phyloP scores from a whole-genome alignment of 2,329 filamentous ascomycete genomes.

The Cytospora leucostoma region DNA sequence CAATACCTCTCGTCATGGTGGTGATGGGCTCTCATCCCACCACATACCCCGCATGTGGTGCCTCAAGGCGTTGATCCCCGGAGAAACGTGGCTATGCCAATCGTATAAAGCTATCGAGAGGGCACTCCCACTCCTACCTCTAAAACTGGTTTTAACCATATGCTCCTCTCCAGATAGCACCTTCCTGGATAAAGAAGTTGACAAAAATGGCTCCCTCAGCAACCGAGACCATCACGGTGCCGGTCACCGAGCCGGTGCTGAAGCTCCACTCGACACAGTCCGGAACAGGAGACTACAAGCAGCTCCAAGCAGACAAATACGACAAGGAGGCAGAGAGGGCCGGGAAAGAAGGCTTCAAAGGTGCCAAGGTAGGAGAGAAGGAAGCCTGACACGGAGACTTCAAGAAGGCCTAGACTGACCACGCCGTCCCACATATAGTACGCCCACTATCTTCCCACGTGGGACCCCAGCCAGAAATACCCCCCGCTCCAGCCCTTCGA shows the following conservation, averaged over 20 bases:
- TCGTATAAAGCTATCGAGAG: slow-evolving; percentile 16
- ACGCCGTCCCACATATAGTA: slow-evolving; percentile 43
- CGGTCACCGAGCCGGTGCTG: slow-evolving; percentile 29
- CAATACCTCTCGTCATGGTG: slow-evolving; percentile 26
- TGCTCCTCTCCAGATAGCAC: not conserved
- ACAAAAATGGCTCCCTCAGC: slow-evolving; percentile 45
- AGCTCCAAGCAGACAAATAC: slow-evolving; percentile 25
- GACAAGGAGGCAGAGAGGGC: slow-evolving; percentile 29
- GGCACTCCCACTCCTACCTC: not conserved
- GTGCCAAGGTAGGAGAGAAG: slow-evolving; percentile 27
- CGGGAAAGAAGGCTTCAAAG: slow-evolving; percentile 27
- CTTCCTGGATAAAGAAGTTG: slow-evolving; percentile 42
- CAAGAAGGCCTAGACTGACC: not conserved
- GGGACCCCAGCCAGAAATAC: slow-evolving; percentile 60
- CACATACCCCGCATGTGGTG: slow-evolving; percentile 23
- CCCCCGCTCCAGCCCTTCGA: slow-evolving; percentile 65
- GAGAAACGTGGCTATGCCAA: not conserved
- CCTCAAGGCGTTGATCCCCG: slow-evolving; percentile 3
- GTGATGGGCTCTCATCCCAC: slow-evolving; percentile 9
- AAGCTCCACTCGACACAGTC: slow-evolving; percentile 46
- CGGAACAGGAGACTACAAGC: slow-evolving; percentile 33
- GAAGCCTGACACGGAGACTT: not conserved
- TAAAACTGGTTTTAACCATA: not conserved
- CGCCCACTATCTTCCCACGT: slow-evolving; percentile 66
- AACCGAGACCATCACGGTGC: slow-evolving; percentile 36